These are phyloP conservation scores for Floccularia luteovirens DNA, from an alignment of 768 basidiomycete genomes.

Conservation along the genomic window DNA sequence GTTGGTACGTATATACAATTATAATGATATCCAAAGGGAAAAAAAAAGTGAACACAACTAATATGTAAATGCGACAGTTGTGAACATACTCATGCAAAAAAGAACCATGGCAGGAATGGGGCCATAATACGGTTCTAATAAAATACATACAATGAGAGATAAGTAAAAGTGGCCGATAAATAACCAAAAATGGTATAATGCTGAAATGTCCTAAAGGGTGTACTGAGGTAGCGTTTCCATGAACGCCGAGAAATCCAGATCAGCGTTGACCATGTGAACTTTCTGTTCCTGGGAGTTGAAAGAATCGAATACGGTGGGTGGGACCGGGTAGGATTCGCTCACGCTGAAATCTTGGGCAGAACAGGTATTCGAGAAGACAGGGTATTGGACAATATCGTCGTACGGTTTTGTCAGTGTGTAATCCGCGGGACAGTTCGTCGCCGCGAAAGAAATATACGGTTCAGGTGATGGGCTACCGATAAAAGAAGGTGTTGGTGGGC, in stretches of 20 bases:
- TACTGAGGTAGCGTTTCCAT: conserved; percentile 24
- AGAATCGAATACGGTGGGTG: conserved; percentile 14
- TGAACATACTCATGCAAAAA: too few species aligned
- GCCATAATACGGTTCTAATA: too few species aligned
- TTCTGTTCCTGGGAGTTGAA: conserved; percentile 13
- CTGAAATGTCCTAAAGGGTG: conserved; percentile 12
- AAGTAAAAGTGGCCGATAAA: too few species aligned
- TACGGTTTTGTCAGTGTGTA: conserved; percentile 18
- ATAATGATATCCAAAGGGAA: too few species aligned
- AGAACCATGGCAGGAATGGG: too few species aligned
- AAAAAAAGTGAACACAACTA: too few species aligned
- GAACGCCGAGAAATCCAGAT: conserved; percentile 25
- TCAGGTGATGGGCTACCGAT: conserved; percentile 18
- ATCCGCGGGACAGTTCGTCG: conserved; percentile 18
- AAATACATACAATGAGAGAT: too few species aligned
- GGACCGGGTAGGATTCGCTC: conserved; percentile 9
- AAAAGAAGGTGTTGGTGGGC: conserved; percentile 32
- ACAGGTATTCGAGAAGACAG: conserved; percentile 11
- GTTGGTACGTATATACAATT: too few species aligned
- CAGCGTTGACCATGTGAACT: conserved; percentile 16
- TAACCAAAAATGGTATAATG: conserved; percentile 1
- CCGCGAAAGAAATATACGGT: conserved; percentile 13
- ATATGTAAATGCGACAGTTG: too few species aligned
- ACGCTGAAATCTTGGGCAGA: conserved; percentile 10
- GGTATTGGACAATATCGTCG: conserved; percentile 13